Conservation (phyloP, 805 yeast species). For the Candida qinlingensis region DNA sequence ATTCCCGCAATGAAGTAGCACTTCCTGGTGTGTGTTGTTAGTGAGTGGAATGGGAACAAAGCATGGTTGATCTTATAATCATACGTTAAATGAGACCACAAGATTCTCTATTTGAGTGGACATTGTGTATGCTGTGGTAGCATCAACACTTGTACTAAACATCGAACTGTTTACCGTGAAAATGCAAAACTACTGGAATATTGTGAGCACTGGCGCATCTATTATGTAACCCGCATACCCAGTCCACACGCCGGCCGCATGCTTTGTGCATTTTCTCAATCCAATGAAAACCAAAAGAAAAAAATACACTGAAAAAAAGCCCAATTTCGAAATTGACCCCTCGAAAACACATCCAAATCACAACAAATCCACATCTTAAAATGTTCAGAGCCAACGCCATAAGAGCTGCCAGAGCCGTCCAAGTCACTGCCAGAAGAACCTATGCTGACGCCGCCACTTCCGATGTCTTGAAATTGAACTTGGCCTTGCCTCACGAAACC, state of each 20-base stretch:
- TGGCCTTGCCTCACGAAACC: slow-evolving; percentile 85
- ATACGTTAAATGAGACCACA: slow-evolving; percentile 12
- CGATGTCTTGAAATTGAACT: slow-evolving; percentile 77
- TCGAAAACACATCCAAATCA: background rate
- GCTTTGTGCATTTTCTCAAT: background rate
- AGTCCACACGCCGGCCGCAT: no score
- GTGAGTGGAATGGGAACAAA: background rate
- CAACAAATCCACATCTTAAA: background rate
- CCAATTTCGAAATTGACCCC: background rate
- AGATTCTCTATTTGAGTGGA: slow-evolving; percentile 16
- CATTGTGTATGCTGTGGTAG: slow-evolving; percentile 3
- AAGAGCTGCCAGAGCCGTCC: slow-evolving; percentile 33
- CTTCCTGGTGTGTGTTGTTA: slow-evolving; percentile 15
- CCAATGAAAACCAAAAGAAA: slow-evolving; percentile 8
- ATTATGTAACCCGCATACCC: no score
- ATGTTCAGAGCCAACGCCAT: slow-evolving; percentile 27
- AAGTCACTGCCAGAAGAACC: slow-evolving; percentile 62
- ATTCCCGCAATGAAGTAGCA: slow-evolving; percentile 19
- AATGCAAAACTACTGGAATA: no score
- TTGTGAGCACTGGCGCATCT: no score
- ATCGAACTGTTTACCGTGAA: background rate
- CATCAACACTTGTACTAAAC: background rate
- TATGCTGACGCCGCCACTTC: slow-evolving; percentile 81
- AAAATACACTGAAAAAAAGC: slow-evolving; percentile 4
- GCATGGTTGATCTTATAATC: background rate